These are phyloP conservation scores for Picea mariana DNA, from an alignment of 83 land plant species.

Conservation along the genomic window DNA sequence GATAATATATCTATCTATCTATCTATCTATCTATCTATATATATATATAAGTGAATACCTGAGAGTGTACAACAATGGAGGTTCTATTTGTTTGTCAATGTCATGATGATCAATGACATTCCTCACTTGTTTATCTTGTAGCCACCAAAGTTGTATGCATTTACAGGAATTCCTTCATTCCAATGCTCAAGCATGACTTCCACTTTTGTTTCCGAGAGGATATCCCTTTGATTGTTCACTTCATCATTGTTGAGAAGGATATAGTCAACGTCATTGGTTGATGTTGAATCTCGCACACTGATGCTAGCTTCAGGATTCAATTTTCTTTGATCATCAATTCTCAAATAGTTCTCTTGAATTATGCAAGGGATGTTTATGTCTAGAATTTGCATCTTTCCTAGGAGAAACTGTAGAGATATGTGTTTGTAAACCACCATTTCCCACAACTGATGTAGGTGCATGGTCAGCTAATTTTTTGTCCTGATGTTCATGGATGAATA, in stretches of 20 bases:
- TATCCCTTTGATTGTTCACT: not conserved
- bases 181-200: no score
- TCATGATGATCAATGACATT: no score
- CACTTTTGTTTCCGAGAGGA: no score
- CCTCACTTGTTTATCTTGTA: no score
- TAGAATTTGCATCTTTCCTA: not conserved
- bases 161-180: no score
- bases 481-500: slow-evolving; percentile 2
- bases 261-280: slow-evolving; percentile 5
- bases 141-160: no score
- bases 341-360: not conserved
- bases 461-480: not conserved
- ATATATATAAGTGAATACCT: no score
- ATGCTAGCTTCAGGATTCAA: not conserved
- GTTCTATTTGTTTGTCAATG: no score
- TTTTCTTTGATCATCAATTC: not conserved
- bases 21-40: no score
- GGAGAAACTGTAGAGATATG: not conserved
- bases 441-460: not conserved
- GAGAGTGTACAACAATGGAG: no score
- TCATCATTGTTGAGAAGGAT: slow-evolving; percentile 14
- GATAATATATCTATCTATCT: no score
- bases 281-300: not conserved
- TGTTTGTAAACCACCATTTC: not conserved
- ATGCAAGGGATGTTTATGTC: slow-evolving; percentile 10